phyloP scores from a whole-genome alignment of 1,284 basidiomycete species.

The Cutaneotrichosporon cutaneum region DNA sequence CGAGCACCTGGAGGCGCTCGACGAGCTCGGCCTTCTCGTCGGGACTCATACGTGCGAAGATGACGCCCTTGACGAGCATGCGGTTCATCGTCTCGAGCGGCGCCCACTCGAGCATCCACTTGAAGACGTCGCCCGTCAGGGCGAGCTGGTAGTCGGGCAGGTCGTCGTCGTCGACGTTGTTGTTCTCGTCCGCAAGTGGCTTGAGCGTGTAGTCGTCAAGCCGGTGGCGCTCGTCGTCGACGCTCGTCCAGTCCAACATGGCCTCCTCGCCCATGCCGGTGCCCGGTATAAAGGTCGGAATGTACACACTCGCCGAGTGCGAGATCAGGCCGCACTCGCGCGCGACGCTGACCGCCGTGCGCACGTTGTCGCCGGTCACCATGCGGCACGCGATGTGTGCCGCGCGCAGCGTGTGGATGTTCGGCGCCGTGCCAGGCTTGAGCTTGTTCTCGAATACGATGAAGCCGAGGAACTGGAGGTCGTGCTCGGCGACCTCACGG shows the following conservation, averaged over 20 bases:
- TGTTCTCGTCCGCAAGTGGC: slow-evolving; percentile 63
- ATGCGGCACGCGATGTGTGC: slow-evolving; percentile 94
- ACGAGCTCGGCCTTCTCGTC: slow-evolving; percentile 99
- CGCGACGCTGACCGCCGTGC: slow-evolving; percentile 95
- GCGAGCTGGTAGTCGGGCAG: slow-evolving; percentile 80
- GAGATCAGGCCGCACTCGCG: slow-evolving; percentile 90
- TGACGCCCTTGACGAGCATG: slow-evolving; percentile 97
- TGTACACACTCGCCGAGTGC: slow-evolving; percentile 87
- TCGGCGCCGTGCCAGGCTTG: slow-evolving; percentile 87
- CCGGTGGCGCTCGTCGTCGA: slow-evolving; percentile 83
- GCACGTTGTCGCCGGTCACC: slow-evolving; percentile 97
- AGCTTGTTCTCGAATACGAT: slow-evolving; percentile 99
- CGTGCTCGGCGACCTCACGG: slow-evolving; percentile 90
- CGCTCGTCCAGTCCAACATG: slow-evolving; percentile 83
- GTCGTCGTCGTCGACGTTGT: slow-evolving; percentile 67
- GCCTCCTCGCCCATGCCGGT: slow-evolving; percentile 66
- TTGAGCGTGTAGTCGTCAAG: slow-evolving; percentile 87
- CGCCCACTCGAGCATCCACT: slow-evolving; percentile 97
- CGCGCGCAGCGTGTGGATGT: slow-evolving; percentile 81
- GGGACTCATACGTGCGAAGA: slow-evolving; percentile 98
- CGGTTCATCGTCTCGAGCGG: slow-evolving; percentile 89
- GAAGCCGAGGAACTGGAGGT: slow-evolving; percentile 86
- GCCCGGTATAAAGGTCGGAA: slow-evolving; percentile 78
- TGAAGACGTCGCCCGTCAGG: slow-evolving; percentile 94
- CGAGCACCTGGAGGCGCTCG: slow-evolving; percentile 85